Percentiles rank a stretch among this genome's conserved stretches.
phyloP scores from a whole-genome alignment of 2,329 filamentous ascomycete genomes.

The Arthrocladium fulminans region DNA sequence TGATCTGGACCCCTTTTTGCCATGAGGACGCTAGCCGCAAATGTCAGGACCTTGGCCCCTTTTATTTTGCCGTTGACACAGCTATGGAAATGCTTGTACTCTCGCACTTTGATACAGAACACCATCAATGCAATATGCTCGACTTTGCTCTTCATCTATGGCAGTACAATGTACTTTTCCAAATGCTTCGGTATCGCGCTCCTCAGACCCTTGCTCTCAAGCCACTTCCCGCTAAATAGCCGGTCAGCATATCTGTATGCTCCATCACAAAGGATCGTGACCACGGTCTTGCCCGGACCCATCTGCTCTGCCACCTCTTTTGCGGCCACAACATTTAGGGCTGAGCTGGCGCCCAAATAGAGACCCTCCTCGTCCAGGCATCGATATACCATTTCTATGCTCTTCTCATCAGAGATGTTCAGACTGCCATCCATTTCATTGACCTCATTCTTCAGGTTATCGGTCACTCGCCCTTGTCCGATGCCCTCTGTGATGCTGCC shows the following conservation, averaged over 20 bases:
- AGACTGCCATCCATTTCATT: conserved; percentile 75
- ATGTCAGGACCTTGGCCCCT: too few species aligned
- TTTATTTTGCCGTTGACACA: too few species aligned
- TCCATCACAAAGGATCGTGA: conserved; percentile 89
- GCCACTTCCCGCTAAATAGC: conserved; percentile 84
- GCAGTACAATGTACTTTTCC: conserved; percentile 89
- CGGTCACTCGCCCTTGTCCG: conserved; percentile 91
- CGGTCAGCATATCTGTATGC: conserved; percentile 96
- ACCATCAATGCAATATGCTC: too few species aligned
- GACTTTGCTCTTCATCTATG: too few species aligned
- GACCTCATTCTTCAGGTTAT: conserved; percentile 82
- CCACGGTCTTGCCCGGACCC: conserved; percentile 79
- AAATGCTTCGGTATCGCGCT: conserved; percentile 73
- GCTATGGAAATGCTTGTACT: too few species aligned
- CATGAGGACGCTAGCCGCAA: too few species aligned
- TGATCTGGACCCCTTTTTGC: too few species aligned
- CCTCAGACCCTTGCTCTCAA: conserved; percentile 74
- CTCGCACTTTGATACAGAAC: too few species aligned
- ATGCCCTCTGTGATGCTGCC: conserved; percentile 96
- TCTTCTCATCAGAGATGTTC: conserved; percentile 83
- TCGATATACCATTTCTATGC: conserved; percentile 93
- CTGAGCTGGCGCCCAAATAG: conserved; percentile 88
- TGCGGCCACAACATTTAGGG: conserved; percentile 89
- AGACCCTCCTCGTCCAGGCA: conserved; percentile 93
- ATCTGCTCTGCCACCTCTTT: conserved; percentile 88